Base-by-base conservation (phyloP, 192 early-diverging fungal species). In the Coemansia sp. region DNA sequence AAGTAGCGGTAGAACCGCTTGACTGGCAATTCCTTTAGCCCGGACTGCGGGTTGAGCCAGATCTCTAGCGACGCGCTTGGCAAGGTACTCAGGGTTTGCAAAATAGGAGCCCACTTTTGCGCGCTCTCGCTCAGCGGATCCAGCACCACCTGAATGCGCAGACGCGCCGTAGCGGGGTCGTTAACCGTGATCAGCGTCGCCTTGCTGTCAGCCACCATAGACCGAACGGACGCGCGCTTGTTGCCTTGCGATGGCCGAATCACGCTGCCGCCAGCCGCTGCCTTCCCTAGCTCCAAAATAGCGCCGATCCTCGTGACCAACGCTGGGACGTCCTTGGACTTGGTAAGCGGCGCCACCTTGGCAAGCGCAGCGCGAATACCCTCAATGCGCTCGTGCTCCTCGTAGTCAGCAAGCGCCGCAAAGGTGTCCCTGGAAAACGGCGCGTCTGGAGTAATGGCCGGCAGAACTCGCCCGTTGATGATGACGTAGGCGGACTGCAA, bases 1-100 rank as follows among this genome's bases (percentile, higher is more conserved):
- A 95, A 89, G 75, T 94, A 97, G 42, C 95, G 88, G 70, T 97
- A 99, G 78, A 97, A 97, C 12, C 94, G 82, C 51, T 90, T 93
- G 24, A 96, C 69, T 0, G 96, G 94, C 6, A 94, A 66, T 54
- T 93, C 89, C 2, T 82, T 84, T 17, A 89, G 19, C 14, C 68
- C 61, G 0, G 68, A 40, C 6, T 63, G 20, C 8, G 94, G 94
- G 38, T 88, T 89, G 43, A 96, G 72, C 56, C 88, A 82, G 17
- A 98, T 68, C 41, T 90, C 75, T 4, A 96, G 74, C 57, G 84
- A 81, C 8, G 90, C 88, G 20, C 86, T 81, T 1, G 89, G 86
- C 43, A 95, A 42, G 7, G 81, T 68, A 7, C 88, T 78, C 12
- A 96, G 65, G 0, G 84, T 79, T 72, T 91, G 64, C n/a, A 98